These are phyloP conservation scores for Eucalyptus paniculata DNA, from an alignment of 345 rosid genomes.

Conservation along the genomic window DNA sequence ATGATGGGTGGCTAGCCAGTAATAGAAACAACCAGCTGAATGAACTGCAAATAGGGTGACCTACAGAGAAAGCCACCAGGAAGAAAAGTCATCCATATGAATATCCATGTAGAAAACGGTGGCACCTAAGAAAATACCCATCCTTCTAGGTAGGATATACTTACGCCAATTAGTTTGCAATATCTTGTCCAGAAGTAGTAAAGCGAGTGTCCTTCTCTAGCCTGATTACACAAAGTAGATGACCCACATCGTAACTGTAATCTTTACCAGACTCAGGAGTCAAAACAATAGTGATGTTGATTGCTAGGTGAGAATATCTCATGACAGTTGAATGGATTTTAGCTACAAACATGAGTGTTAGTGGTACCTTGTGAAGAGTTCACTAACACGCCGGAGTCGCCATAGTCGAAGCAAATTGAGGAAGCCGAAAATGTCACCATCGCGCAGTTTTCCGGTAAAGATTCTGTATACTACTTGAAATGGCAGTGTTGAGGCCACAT, in stretches of 20 bases:
- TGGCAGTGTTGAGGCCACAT: constrained; percentile 82
- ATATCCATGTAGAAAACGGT: not conserved
- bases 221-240: constrained; percentile 12
- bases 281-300: not conserved
- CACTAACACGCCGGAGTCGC: constrained; percentile 79
- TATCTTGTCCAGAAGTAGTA: constrained; percentile 61
- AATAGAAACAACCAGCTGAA: constrained; percentile 76
- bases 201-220: constrained; percentile 79
- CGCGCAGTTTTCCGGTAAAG: constrained; percentile 17
- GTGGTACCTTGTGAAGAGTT: constrained; percentile 59
- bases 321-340: not conserved
- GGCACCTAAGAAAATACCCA: not conserved
- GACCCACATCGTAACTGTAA: not conserved
- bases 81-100: not conserved
- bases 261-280: not conserved
- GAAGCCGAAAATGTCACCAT: constrained; percentile 36
- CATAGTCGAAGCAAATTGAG: constrained; percentile 87
- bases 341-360: not conserved
- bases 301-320: not conserved
- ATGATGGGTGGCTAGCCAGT: constrained; percentile 57
- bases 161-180: constrained; percentile 54
- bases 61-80: constrained; percentile 15
- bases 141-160: not conserved
- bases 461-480: constrained; percentile 37
- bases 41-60: constrained; percentile 76